Conservation (phyloP, 2,329 filamentous ascomycete species). For the Xylariaceae sp. region DNA sequence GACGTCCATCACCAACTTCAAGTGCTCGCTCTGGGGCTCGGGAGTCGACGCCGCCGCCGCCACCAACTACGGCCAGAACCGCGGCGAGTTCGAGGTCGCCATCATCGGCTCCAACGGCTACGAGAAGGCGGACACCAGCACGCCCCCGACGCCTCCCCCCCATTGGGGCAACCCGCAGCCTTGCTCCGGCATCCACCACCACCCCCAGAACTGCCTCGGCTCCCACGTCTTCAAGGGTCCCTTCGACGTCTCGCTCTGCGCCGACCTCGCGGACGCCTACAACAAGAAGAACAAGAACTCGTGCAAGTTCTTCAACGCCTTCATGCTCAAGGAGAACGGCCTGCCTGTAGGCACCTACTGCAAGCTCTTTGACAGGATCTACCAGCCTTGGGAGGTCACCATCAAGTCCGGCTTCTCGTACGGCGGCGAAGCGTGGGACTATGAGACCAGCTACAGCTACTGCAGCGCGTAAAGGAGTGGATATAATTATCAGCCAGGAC, state of each 20-base stretch:
- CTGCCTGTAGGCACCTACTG: constrained; percentile 7
- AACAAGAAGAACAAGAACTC: neutral
- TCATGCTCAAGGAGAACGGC: constrained; percentile 9
- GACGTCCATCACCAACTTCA: neutral
- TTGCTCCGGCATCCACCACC: constrained; percentile 7
- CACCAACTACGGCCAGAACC: neutral
- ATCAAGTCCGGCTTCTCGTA: neutral
- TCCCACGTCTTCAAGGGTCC: constrained; percentile 5
- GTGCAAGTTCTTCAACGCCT: constrained; percentile 12
- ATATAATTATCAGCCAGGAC: neutral
- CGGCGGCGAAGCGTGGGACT: neutral
- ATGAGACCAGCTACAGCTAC: constrained; percentile 1
- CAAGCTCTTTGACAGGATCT: constrained; percentile 4
- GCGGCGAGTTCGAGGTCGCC: constrained; percentile 1
- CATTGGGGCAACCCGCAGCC: neutral
- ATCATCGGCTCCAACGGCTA: constrained; percentile 6
- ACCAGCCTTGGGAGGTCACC: constrained; percentile 1
- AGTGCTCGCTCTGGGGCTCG: constrained; percentile 8
- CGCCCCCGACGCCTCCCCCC: neutral
- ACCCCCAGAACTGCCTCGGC: constrained; percentile 3
- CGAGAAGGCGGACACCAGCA: neutral
- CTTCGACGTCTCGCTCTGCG: constrained; percentile 8
- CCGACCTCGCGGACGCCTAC: neutral
- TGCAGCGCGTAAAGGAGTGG: neutral
- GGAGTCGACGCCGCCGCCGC: constrained; percentile 5